Conservation (phyloP, 2,329 filamentous ascomycete species). For the Ceratocystiopsis minuta region DNA sequence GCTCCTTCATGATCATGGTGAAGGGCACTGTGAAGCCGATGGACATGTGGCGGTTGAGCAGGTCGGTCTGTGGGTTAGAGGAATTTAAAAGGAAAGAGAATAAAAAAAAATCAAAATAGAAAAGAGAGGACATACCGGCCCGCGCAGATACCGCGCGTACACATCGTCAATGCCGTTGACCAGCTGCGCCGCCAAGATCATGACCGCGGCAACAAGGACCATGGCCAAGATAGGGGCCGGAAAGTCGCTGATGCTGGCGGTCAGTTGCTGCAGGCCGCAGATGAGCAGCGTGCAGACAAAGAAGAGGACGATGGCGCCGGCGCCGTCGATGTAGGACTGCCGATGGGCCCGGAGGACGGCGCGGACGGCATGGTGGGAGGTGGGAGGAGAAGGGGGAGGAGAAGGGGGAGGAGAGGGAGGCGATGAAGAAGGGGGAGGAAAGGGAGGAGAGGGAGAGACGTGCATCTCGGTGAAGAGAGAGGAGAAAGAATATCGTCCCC, state of each 20-base stretch:
- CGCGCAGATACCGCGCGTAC: conserved; percentile 11
- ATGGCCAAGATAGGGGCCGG: conserved; percentile 31
- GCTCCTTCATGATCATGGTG: conserved; percentile 24
- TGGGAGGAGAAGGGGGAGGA: too few relatives aligned
- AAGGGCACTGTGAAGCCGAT: conserved; percentile 32
- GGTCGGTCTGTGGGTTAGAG: conserved; percentile 21
- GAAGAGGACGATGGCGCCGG: conserved; percentile 20
- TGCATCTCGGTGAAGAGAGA: too few relatives aligned
- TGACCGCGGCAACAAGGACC: conserved; percentile 20
- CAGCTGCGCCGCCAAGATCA: conserved; percentile 13
- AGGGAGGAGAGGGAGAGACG: too few relatives aligned
- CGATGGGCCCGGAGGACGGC: neutral
- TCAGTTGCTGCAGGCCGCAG: conserved; percentile 21
- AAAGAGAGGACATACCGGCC: conserved; percentile 5
- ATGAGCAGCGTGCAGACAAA: conserved; percentile 26
- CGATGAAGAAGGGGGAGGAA: too few relatives aligned
- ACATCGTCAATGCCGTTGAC: conserved; percentile 11
- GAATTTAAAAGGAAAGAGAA: neutral
- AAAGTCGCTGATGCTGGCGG: conserved; percentile 21
- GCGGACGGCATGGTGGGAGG: too few relatives aligned
- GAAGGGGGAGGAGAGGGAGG: too few relatives aligned
- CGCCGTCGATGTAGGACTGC: conserved; percentile 10
- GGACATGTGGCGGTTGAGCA: conserved; percentile 32
- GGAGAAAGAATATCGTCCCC: too few relatives aligned
- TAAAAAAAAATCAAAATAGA: too few relatives aligned